A percentile compares a stretch with the other conserved stretches of the same genome.
These are phyloP conservation scores for Aspergillus ellipticus DNA, from an alignment of 495 filamentous ascomycete species.

Conservation along the genomic window DNA sequence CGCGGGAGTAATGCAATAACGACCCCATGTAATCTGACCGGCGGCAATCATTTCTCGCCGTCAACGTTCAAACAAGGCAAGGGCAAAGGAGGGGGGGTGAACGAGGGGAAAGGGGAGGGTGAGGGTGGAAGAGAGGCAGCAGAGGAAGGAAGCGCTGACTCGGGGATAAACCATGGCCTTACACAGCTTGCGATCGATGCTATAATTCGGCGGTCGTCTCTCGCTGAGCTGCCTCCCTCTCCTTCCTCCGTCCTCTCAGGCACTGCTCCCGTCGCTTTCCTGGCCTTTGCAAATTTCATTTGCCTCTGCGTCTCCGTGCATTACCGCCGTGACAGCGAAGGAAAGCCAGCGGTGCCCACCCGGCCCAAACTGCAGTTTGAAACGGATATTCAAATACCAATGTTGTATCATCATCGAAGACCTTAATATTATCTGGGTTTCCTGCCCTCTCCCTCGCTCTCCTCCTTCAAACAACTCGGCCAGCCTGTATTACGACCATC, in stretches of 20 bases:
- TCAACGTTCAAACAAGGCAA: neutral
- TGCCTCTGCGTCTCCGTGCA: neutral
- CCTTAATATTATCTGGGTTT: constrained; percentile 9
- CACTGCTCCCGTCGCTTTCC: neutral
- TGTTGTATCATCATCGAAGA: constrained; percentile 18
- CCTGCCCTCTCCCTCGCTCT: constrained; percentile 7
- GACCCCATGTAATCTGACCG: neutral
- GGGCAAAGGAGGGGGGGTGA: neutral
- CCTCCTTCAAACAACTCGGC: constrained; percentile 3
- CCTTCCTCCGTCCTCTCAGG: neutral
- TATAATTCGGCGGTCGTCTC: neutral
- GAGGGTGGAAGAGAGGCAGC: neutral
- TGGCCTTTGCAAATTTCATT: neutral
- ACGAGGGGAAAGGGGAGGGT: neutral
- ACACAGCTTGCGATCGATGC: neutral
- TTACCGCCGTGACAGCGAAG: neutral
- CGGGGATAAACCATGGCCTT: neutral
- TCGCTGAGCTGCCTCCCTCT: neutral
- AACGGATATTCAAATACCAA: constrained; percentile 22
- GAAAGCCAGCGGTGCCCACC: constrained; percentile 10
- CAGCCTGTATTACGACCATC: neutral
- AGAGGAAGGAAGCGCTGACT: too few relatives aligned
- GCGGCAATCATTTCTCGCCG: neutral
- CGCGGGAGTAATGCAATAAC: neutral
- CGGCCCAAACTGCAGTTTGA: constrained; percentile 16